Evolutionary conservation across 2,329 filamentous ascomycete species (phyloP), one percentile per base, ranked within the genome.

Genomic region (Pseudonectria foliicola): DNA sequence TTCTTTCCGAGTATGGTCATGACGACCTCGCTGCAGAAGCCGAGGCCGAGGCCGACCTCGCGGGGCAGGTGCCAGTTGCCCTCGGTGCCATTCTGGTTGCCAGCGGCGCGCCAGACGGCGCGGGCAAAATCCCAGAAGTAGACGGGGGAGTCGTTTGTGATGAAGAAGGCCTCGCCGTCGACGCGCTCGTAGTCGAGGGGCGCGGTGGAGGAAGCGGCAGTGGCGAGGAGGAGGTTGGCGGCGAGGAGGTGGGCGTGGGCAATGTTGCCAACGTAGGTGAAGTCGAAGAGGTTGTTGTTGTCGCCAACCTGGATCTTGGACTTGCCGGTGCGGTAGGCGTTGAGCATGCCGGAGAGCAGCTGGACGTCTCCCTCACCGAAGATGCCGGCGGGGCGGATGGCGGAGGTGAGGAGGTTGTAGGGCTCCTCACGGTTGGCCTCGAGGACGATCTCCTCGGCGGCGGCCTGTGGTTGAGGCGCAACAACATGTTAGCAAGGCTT

Each of bases 81-180:
- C 32, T 68, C 66, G 5, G 66, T 71, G 13, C 74, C 75, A 38
- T 62, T 61, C 7, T 63, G 56, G 37, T 60, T 67, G 25, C 77
- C 77, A 10, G 74, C 74, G 27, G 69, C 71, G 44, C 64, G 65
- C 86, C 86, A 96, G 30, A 95, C 72, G 26, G 80, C 77, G 27
- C 85, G 74, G 39, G 84, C 77, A 56, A 93, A 84, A 61, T 94
- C 87, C 79, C 92, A 93, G 62, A 95, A 93, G 59, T 90, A 90
- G 13, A 93, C 71, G 5, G 90, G 90, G 48, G 78, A 70, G 61
- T 88, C 85, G 60, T 96, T 96, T 38, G 87, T 92, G 54, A 96
- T 77, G 64, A 95, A 80, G 67, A 96, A 90, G 33, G 80, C 80
- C 59, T 95, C 81, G 39, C 90, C 92, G 56, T 89, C 85, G 32